phyloP scores from a whole-genome alignment of 441 rosid genomes.

The Geranium incanum region DNA sequence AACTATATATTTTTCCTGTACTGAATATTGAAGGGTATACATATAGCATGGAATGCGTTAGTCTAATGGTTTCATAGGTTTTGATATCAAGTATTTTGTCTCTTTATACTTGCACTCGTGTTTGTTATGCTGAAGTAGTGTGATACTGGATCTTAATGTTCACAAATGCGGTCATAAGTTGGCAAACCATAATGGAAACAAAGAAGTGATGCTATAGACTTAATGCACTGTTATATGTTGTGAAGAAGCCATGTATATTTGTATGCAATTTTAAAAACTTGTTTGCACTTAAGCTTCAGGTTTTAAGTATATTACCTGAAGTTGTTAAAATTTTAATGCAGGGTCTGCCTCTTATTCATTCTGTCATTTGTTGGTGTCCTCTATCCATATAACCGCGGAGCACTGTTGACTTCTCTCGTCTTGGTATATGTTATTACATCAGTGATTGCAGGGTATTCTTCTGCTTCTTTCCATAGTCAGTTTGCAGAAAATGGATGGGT shows the following conservation, averaged over 20 bases:
- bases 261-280: not conserved
- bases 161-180: not conserved
- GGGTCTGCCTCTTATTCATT: slow-evolving; percentile 46
- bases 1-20: not conserved
- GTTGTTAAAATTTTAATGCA: slow-evolving; percentile 24
- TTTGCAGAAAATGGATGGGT: slow-evolving; percentile 70
- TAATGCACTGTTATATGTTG: not conserved
- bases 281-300: not conserved
- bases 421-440: slow-evolving; percentile 52
- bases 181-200: not conserved
- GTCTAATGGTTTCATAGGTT: not conserved
- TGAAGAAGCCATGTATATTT: not conserved
- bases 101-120: not conserved
- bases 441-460: slow-evolving; percentile 52
- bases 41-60: not conserved
- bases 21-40: not conserved
- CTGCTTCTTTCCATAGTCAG: slow-evolving; percentile 58
- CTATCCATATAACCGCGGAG: slow-evolving; percentile 68
- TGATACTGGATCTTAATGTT: not conserved
- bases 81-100: not conserved
- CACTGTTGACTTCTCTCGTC: slow-evolving; percentile 48
- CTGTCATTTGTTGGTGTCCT: slow-evolving; percentile 54
- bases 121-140: not conserved
- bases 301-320: not conserved
- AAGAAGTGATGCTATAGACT: not conserved